Percentiles rank a stretch among this genome's conserved stretches.
phyloP scores from a whole-genome alignment of 2,329 filamentous ascomycete genomes.

The Colletotrichum lindemuthianum region DNA sequence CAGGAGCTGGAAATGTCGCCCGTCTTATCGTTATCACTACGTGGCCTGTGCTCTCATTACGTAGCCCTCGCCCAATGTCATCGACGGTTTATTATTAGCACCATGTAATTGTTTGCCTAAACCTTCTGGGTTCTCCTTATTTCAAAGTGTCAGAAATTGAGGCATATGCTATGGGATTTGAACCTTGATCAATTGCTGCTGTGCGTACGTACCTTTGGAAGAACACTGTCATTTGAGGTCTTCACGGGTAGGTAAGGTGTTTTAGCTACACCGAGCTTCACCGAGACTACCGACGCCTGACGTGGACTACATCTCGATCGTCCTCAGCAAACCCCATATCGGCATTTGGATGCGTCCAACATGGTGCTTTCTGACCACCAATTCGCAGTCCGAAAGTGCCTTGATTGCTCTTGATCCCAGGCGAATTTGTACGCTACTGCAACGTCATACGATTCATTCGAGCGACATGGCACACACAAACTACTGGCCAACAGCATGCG shows the following conservation, averaged over 20 bases:
- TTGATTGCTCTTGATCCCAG: neutral
- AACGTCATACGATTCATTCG: neutral
- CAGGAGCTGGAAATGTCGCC: constrained; percentile 22
- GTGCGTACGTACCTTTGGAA: no score
- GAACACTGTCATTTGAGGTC: no score
- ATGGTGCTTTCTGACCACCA: constrained; percentile 16
- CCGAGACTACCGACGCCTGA: neutral
- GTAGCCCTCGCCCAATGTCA: constrained; percentile 8
- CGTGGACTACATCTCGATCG: constrained; percentile 1
- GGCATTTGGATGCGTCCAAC: neutral
- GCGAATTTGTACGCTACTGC: neutral
- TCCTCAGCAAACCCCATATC: neutral
- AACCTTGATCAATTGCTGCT: no score
- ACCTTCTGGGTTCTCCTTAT: neutral
- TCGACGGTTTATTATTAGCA: neutral
- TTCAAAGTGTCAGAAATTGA: neutral
- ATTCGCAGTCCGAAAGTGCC: neutral
- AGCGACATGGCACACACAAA: no score
- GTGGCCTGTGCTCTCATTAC: constrained; percentile 22
- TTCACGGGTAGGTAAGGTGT: neutral
- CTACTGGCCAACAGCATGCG: neutral
- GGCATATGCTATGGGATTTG: no score
- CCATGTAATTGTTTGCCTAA: constrained; percentile 11
- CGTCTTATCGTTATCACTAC: constrained; percentile 31
- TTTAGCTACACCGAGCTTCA: neutral